Evolutionary conservation across 1,284 basidiomycete species (phyloP), one percentile per base, ranked within the genome.

Genomic region (Sanghuangporus weigelae): DNA sequence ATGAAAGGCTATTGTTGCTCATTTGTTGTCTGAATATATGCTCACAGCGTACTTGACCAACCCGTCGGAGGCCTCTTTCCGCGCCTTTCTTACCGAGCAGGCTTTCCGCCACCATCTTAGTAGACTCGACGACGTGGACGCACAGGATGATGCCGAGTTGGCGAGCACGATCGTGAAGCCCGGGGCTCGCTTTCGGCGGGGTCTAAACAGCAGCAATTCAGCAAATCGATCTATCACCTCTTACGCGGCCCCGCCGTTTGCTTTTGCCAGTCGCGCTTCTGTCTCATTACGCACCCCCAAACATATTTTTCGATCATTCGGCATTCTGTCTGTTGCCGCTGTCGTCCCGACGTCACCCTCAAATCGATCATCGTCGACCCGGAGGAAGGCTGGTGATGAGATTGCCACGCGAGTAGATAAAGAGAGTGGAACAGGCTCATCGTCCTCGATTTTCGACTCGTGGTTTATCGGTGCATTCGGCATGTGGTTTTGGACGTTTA

Each of bases 31-130:
- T 46, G 44, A n/a, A 7, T 46, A n/a, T 23, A 14, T 50, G 69
- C 65, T 66, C 26, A 53, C 74, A 96, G 96, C 95, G 54, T 95
- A 95, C 79, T 84, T 95, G 74, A 93, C 94, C 48, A 97, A 96
- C 74, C 96, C 96, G 16, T 87, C 89, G 62, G 95, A 98, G 76
- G 85, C 87, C 53, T 95, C 93, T 2, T 98, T 98, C 77, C 86
- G 94, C 63, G 84, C 93, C 14, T 96, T 95, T 77, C 89, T 98
- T 70, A 98, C 95, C 39, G 95, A 97, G 73, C 90, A 94, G 72
- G 95, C 95, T 44, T 97, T 98, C 73, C 91, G 95, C 59, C 90
- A 93, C 65, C 95, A 98, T 73, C 84, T 98, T 63, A 93, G 88
- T 67, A 89, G 90, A 65, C 85, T 98, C 71, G 90, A 95, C 70